A percentile compares a stretch with the other conserved stretches of the same genome.
These are phyloP conservation scores for Violaceomyces palustris DNA, from an alignment of 1,284 basidiomycete species.

Conservation along the genomic window DNA sequence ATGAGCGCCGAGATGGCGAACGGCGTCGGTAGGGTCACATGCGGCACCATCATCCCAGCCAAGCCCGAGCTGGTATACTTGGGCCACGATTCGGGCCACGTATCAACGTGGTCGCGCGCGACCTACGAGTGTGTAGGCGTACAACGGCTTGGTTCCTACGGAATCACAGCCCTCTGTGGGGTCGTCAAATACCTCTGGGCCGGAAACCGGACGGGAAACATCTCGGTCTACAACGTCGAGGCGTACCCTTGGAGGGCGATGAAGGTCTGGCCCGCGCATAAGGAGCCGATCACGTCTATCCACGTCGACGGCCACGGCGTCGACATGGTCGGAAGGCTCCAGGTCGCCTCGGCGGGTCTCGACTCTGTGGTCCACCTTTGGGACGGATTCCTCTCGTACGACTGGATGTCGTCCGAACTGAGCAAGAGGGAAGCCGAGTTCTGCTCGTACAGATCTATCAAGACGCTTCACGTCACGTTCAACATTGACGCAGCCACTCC, in stretches of 20 bases:
- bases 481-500: slow-evolving; percentile 87
- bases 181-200: slow-evolving; percentile 65
- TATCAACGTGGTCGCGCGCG: slow-evolving; percentile 36
- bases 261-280: slow-evolving; percentile 84
- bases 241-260: slow-evolving; percentile 66
- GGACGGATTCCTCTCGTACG: slow-evolving; percentile 79
- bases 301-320: slow-evolving; percentile 56
- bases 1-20: slow-evolving; percentile 58
- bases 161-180: slow-evolving; percentile 39
- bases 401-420: slow-evolving; percentile 82
- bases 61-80: slow-evolving; percentile 68
- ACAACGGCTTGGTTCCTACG: slow-evolving; percentile 22
- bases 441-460: slow-evolving; percentile 72
- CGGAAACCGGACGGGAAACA: slow-evolving; percentile 72
- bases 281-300: slow-evolving; percentile 66
- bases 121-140: slow-evolving; percentile 31
- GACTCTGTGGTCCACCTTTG: slow-evolving; percentile 74
- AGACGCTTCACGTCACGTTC: slow-evolving; percentile 81
- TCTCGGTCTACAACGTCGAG: slow-evolving; percentile 73
- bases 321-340: slow-evolving; percentile 55
- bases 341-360: slow-evolving; percentile 71
- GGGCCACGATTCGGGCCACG: slow-evolving; percentile 84
- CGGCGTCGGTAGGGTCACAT: slow-evolving; percentile 72
- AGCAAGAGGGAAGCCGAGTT: slow-evolving; percentile 70
- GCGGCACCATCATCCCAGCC: slow-evolving; percentile 70